These are phyloP conservation scores for Talaromyces nanjingensis DNA, from an alignment of 495 filamentous ascomycete genomes.

Conservation along the genomic window DNA sequence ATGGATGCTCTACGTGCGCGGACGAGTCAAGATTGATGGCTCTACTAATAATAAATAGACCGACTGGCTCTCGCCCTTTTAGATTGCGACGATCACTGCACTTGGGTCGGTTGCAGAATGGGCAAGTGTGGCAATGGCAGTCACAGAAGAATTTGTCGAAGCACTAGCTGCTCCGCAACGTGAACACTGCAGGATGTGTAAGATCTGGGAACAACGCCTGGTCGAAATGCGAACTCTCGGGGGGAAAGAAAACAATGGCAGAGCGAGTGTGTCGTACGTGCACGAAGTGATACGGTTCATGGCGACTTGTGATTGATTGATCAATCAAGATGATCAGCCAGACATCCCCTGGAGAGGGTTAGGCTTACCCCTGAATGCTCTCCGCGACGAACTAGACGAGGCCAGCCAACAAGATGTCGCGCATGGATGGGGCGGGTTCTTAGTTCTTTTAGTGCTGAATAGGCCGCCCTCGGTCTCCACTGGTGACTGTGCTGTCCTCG, in stretches of 20 bases:
- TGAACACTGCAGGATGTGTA: background rate
- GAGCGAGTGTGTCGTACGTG: background rate
- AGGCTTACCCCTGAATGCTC: constrained; percentile 5
- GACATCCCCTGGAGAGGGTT: background rate
- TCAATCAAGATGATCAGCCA: background rate
- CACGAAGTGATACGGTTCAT: background rate
- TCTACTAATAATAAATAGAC: background rate
- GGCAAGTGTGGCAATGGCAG: background rate
- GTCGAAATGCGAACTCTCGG: background rate
- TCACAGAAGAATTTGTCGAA: background rate
- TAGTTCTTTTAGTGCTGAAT: constrained; percentile 1
- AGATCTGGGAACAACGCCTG: constrained; percentile 1
- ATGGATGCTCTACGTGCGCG: background rate
- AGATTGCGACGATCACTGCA: constrained; percentile 6
- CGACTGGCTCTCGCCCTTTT: background rate
- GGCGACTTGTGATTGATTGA: background rate
- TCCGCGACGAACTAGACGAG: background rate
- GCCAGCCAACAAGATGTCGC: constrained; percentile 3
- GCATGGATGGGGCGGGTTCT: background rate
- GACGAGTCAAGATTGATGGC: background rate
- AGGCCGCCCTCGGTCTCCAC: background rate
- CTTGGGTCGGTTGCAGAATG: background rate
- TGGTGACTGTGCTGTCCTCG: background rate
- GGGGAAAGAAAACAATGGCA: background rate
- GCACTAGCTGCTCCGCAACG: background rate